A percentile compares a stretch with the other conserved stretches of the same genome.
Evolutionary conservation across 345 rosid genomes (phyloP).

Genomic region (Eucalyptus viminalis): DNA sequence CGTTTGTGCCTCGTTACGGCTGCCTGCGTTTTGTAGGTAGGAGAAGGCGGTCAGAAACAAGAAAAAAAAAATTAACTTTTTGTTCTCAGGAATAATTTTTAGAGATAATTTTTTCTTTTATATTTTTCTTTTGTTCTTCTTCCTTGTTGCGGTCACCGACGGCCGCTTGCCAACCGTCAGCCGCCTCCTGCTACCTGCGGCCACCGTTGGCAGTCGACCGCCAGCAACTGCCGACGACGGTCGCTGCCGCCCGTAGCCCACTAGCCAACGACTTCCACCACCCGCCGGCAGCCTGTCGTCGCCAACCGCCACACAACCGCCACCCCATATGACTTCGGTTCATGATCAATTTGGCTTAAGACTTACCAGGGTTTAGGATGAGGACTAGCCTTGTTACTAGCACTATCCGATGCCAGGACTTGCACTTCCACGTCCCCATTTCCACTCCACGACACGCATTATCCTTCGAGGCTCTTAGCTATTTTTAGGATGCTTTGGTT

Average conservation of each 20-base stretch:
- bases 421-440: too few relatives aligned
- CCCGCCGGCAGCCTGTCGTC: fast-evolving
- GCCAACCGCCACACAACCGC: too few relatives aligned
- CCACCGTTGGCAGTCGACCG: fast-evolving
- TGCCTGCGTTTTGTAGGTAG: not conserved
- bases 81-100: fast-evolving
- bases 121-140: too few relatives aligned
- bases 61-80: too few relatives aligned
- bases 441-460: too few relatives aligned
- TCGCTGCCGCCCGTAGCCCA: fast-evolving
- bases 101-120: too few relatives aligned
- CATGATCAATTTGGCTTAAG: too few relatives aligned
- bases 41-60: not conserved
- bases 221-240: fast-evolving
- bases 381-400: too few relatives aligned
- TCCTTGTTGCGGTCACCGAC: fast-evolving
- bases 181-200: fast-evolving
- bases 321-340: too few relatives aligned
- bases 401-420: too few relatives aligned
- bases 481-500: not conserved
- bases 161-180: fast-evolving
- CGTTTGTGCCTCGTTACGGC: not conserved
- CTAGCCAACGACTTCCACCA: too few relatives aligned
- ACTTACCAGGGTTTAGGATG: too few relatives aligned
- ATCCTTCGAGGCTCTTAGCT: not conserved